Evolutionary conservation across 306 rosid species (phyloP).

Genomic region (Arachis stenosperma): DNA sequence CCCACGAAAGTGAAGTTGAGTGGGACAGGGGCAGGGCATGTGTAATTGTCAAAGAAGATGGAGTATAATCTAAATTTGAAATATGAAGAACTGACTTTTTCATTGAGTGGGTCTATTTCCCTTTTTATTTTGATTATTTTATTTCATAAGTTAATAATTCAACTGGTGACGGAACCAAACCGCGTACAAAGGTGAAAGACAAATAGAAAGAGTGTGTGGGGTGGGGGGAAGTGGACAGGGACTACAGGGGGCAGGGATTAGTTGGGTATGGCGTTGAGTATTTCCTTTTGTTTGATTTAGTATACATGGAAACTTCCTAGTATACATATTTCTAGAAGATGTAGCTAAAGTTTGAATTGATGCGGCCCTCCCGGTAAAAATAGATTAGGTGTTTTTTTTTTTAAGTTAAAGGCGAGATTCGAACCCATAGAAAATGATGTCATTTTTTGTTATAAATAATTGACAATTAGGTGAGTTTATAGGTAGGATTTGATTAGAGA

Average conservation of each 20-base stretch:
- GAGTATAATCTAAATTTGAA: neutral
- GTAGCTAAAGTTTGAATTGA: neutral
- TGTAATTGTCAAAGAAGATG: conserved; percentile 27
- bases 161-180: conserved; percentile 7
- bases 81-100: neutral
- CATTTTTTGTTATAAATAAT: too few species aligned
- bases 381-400: too few species aligned
- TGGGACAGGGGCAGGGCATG: conserved; percentile 30
- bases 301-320: neutral
- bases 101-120: neutral
- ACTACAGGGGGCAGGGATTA: neutral
- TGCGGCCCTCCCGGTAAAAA: too few species aligned
- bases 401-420: too few species aligned
- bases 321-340: conserved; percentile 28
- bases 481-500: too few species aligned
- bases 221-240: neutral
- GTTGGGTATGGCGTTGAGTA: neutral
- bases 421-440: too few species aligned
- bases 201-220: neutral
- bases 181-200: conserved; percentile 26
- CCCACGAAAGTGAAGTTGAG: conserved; percentile 9
- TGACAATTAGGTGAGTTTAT: too few species aligned
- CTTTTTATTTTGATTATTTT: neutral
- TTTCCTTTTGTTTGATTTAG: conserved; percentile 16
- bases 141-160: neutral